Evolutionary conservation across 176 grass and related monocot species (phyloP).

Genomic region (Triticum urartu): DNA sequence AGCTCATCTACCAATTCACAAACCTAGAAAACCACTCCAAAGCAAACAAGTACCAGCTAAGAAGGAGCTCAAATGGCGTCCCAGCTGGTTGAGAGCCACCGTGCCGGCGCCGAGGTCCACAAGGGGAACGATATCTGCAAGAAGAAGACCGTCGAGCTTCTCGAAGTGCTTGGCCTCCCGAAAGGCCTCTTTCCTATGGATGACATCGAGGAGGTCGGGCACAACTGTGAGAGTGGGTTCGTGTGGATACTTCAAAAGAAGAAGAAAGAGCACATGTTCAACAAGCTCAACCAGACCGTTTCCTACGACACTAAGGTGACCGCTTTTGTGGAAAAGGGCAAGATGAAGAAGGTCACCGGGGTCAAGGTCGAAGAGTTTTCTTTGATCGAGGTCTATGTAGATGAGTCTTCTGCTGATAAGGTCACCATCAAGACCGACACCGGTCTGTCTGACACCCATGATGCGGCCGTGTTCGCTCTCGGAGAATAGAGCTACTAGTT

Average conservation of each 20-base stretch:
- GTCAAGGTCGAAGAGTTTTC: neutral
- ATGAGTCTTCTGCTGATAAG: neutral
- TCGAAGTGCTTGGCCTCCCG: neutral
- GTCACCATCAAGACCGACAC: neutral
- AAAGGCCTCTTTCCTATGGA: slow-evolving; percentile 21
- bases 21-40: neutral
- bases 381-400: neutral
- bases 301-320: neutral
- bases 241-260: slow-evolving; percentile 9
- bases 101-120: neutral
- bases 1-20: neutral
- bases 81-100: neutral
- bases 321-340: neutral
- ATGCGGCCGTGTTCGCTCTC: neutral
- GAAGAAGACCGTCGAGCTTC: slow-evolving; percentile 1
- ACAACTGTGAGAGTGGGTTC: neutral
- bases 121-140: neutral
- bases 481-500: neutral
- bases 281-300: slow-evolving; percentile 28
- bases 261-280: slow-evolving; percentile 27
- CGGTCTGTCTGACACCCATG: neutral
- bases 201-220: slow-evolving; percentile 19
- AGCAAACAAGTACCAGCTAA: too few species aligned
- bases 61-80: neutral
- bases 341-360: neutral